Base-by-base conservation (phyloP, 495 filamentous ascomycete genomes). In the Penicillium alfredii region DNA sequence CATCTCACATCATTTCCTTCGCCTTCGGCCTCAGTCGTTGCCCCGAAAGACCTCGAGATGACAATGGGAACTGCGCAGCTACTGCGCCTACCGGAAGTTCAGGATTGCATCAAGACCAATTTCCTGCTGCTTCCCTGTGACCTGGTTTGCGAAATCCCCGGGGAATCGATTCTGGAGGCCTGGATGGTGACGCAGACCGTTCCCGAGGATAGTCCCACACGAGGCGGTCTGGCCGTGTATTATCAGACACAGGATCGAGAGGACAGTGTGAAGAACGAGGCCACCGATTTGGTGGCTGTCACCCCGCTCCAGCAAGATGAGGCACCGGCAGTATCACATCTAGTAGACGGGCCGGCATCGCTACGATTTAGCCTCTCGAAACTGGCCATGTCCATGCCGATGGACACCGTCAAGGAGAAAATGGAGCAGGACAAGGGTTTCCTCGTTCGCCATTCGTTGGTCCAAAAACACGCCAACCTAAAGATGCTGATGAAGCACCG, bases 121-220 rank as follows among this genome's bases (percentile, higher is more conserved):
- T 95, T 97, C 56, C 60, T 94, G 6, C 81, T 97, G 3, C 64
- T 99, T 13, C 89, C 90, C 2, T 99, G 92, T 53, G 93, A 99
- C 60, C 71, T 99, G 1, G 75, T 99, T 12, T 95, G 85, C 65
- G 89, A 95, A 53, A 66, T 98, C 4, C 83, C 82, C 8, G 86
- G 87, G 8, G 81, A 86, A 51, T 73, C 78, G 27, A 64, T 96
- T 7, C 60, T 89, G 2, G 86, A 96, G 53, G 73, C 90, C 47
- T 99, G 93, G 93, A 87, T 96, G 86, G 74, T 89, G 14, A 74
- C 80, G 33, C 78, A 87, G 33, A 78, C 74, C 14, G 79, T 78
- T n/a, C 64, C 90, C 1, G 69, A 73, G 10, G 72, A 65, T 3
- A 64, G 40, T 27, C 61, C 54, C 4, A 33, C 55, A 13, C 34